Base-by-base conservation (phyloP, 176 grass and related monocot species). In the Elymus sibiricus region DNA sequence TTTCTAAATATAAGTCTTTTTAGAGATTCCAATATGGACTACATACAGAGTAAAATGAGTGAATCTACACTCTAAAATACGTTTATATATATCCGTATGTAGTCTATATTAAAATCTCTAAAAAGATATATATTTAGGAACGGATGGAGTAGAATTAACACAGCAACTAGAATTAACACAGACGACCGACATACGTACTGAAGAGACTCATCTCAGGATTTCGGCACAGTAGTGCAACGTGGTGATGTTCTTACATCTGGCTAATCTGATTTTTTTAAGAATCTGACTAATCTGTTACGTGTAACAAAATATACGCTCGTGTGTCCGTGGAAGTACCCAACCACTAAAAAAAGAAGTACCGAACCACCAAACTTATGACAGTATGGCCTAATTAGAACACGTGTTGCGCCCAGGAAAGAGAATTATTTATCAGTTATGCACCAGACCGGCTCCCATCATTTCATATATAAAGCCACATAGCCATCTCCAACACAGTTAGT, bases 401-500 rank as follows among this genome's bases (percentile, higher is more conserved):
- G 78, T 51, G 56, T 74, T 87, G 31, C 78, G 6, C n/a, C 25
- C 21, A 6, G 11, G 46, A 66, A 21, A 64, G n/a, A 0, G 16
- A 39, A 24, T 84, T 46, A 64, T 51, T 83, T 58, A 72, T 51
- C 51, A 28, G 65, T 79, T 72, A 38, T 79, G 31, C 42, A 62
- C 70, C 66, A 39, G 82, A 84, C 43, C 14, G 26, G 8, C 78
- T 42, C 55, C 63, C 49, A 47, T 83, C 25, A 82, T 90, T 64
- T 55, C 51, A 34, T 7, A 77, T 24, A 34, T 7, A 70, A 63
- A 62, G 79, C 19, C 2, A 58, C 53, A 12, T 15, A 37, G 56
- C 32, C 84, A 44, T 27, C 53, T 26, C 61, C 81, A 75, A 42
- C 53, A 42, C 62, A 40, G 79, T 86, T 90, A 73, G 84, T 90